These are phyloP conservation scores for Nakazawaea pomicola DNA, from an alignment of 805 yeast genomes.

Conservation along the genomic window DNA sequence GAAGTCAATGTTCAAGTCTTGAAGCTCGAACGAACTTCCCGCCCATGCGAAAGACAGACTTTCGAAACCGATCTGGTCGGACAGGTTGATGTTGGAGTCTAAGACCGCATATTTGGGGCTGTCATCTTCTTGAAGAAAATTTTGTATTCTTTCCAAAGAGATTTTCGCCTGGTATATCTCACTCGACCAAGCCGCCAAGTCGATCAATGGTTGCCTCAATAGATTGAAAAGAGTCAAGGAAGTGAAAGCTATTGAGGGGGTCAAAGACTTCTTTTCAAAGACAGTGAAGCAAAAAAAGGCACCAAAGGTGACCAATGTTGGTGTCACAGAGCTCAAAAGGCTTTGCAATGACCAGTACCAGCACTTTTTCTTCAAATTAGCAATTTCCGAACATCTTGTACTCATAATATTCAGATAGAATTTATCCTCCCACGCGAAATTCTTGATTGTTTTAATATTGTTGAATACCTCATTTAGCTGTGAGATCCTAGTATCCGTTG, in stretches of 20 bases:
- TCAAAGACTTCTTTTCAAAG: conserved; percentile 35
- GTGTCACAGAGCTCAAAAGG: conserved; percentile 36
- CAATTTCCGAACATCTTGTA: conserved; percentile 34
- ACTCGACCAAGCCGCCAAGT: conserved; percentile 10
- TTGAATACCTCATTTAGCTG: conserved; percentile 42
- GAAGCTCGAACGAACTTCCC: conserved; percentile 61
- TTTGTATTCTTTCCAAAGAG: conserved; percentile 14
- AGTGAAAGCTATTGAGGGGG: conserved; percentile 42
- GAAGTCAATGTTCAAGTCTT: conserved; percentile 68
- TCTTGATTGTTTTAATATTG: conserved; percentile 40
- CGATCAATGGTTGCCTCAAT: conserved; percentile 35
- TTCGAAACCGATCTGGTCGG: conserved; percentile 28
- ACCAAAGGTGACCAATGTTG: conserved; percentile 37
- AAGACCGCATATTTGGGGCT: conserved; percentile 39
- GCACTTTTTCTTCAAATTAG: conserved; percentile 28
- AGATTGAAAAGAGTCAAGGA: conserved; percentile 40
- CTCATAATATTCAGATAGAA: conserved; percentile 34
- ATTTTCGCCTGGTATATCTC: conserved; percentile 5
- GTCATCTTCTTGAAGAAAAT: conserved; percentile 38
- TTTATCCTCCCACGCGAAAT: conserved; percentile 41
- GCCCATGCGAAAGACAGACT: conserved; percentile 20
- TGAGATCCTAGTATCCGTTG: conserved; percentile 40
- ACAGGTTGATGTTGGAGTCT: conserved; percentile 21
- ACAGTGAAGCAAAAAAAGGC: conserved; percentile 40
- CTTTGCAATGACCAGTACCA: conserved; percentile 31